Conservation (phyloP, 2,329 filamentous ascomycete genomes). For the Xylariaceae sp. region DNA sequence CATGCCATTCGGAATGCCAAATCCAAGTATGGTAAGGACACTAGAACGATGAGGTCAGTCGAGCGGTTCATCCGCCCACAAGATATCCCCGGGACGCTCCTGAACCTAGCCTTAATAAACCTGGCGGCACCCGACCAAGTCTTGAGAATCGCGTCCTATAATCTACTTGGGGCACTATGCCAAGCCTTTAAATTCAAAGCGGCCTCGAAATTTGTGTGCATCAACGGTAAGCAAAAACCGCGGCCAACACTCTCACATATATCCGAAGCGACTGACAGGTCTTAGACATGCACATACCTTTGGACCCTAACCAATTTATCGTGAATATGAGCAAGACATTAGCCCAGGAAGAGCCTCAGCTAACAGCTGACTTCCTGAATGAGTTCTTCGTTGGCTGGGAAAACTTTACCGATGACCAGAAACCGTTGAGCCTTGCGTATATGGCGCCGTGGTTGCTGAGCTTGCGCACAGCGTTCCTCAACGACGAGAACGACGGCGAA, state of each 20-base stretch:
- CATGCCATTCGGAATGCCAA: conserved; percentile 59
- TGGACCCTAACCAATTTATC: conserved; percentile 59
- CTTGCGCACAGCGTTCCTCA: conserved; percentile 53
- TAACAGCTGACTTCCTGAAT: conserved; percentile 64
- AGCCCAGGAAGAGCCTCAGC: conserved; percentile 57
- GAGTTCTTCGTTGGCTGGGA: conserved; percentile 70
- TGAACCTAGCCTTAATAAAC: conserved; percentile 63
- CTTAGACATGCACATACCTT: conserved; percentile 56
- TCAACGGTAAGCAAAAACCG: conserved; percentile 44
- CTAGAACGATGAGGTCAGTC: conserved; percentile 53
- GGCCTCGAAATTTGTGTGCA: conserved; percentile 55
- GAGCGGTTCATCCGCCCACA: conserved; percentile 63
- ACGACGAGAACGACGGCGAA: conserved; percentile 56
- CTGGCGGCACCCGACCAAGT: conserved; percentile 56
- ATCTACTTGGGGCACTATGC: conserved; percentile 60
- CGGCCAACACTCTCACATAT: not conserved
- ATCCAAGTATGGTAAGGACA: conserved; percentile 59
- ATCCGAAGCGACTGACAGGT: conserved; percentile 14
- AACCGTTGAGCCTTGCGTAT: conserved; percentile 60
- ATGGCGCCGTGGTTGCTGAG: conserved; percentile 65
- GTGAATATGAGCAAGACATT: conserved; percentile 60
- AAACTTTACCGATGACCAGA: conserved; percentile 61
- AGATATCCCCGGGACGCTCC: conserved; percentile 62
- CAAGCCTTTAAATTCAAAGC: conserved; percentile 62
- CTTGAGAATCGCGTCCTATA: conserved; percentile 60